Evolutionary conservation across 371 early-diverging fungal genomes (phyloP).

Genomic region (Sanchytrium tribonematis): DNA sequence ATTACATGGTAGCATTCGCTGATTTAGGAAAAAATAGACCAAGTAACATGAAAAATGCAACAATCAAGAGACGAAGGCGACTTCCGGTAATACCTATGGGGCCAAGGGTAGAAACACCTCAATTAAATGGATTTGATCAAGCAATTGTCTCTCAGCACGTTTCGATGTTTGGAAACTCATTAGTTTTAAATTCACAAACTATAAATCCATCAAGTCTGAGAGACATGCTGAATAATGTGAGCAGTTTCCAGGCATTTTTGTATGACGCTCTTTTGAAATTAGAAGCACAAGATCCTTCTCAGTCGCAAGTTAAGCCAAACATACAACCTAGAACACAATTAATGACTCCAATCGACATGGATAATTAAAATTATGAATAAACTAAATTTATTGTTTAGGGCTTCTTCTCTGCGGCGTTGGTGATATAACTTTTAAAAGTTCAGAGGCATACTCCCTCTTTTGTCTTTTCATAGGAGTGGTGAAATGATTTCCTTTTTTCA

Average conservation of each 20-base stretch:
- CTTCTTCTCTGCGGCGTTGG: too few species aligned
- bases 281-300: neutral
- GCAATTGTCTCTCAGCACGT: neutral
- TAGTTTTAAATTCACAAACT: neutral
- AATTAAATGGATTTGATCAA: neutral
- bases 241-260: neutral
- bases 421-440: too few species aligned
- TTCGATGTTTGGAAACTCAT: neutral
- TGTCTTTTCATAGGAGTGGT: too few species aligned
- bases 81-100: neutral
- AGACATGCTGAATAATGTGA: neutral
- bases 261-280: neutral
- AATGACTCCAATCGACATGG: too few species aligned
- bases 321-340: too few species aligned
- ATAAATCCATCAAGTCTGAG: neutral
- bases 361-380: too few species aligned
- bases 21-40: slow-evolving; percentile 13
- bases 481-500: too few species aligned
- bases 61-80: neutral
- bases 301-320: too few species aligned
- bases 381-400: too few species aligned
- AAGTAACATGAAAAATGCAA: slow-evolving; percentile 5
- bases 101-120: neutral
- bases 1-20: slow-evolving; percentile 15
- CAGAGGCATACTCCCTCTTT: too few species aligned